These are phyloP conservation scores for Euptelea pleiosperma DNA, from an alignment of 164 flowering plant species.

Conservation along the genomic window DNA sequence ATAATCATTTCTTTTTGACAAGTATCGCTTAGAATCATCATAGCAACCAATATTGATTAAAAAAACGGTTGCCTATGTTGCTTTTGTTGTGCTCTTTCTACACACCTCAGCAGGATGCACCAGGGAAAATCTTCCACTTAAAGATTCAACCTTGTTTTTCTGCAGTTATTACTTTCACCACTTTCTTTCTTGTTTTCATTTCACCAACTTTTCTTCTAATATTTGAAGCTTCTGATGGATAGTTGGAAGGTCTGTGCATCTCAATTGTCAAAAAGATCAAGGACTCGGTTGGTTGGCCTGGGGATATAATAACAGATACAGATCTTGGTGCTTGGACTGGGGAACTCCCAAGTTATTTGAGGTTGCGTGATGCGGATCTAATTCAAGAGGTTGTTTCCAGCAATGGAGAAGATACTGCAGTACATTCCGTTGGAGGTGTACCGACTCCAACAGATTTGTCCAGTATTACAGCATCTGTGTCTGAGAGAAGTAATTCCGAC, in stretches of 20 bases:
- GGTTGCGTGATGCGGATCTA: conserved; percentile 13
- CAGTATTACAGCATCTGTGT: background rate
- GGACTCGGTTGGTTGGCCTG: conserved; percentile 64
- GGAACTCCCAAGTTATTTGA: conserved; percentile 58
- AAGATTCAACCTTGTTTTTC: too few species aligned
- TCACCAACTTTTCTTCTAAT: conserved; percentile 2
- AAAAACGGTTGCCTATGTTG: too few species aligned
- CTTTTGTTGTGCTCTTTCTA: too few species aligned
- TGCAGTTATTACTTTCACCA: too few species aligned
- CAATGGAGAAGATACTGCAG: conserved; percentile 17
- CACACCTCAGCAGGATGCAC: too few species aligned
- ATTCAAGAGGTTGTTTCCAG: conserved; percentile 18
- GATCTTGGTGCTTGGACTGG: conserved; percentile 73
- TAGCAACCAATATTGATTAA: too few species aligned
- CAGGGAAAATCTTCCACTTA: too few species aligned
- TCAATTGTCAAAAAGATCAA: conserved; percentile 51
- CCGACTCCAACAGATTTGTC: conserved; percentile 7
- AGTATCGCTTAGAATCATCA: too few species aligned
- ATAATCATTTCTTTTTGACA: too few species aligned
- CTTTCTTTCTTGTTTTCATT: background rate
- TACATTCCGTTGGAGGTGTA: conserved; percentile 9
- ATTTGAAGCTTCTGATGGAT: conserved; percentile 12
- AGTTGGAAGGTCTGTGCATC: conserved; percentile 63
- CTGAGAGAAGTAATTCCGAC: conserved; percentile 29
- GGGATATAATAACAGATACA: conserved; percentile 36